Conservation (phyloP, 148 eudicot species). For the Rhododendron kiyosumense region DNA sequence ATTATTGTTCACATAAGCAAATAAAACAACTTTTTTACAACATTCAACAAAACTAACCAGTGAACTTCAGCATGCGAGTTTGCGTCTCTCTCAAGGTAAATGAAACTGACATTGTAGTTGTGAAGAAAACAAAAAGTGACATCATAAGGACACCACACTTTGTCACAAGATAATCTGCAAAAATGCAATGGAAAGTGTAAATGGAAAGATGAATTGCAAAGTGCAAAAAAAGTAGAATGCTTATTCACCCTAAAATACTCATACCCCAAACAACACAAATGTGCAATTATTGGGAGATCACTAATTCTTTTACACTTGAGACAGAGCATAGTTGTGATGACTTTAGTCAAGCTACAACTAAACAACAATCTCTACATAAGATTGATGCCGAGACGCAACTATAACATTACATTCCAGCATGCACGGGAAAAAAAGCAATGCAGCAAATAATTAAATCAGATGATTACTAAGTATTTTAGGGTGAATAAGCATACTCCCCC, state of each 20-base stretch:
- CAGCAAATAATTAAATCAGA: too few relatives aligned
- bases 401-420: neutral
- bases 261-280: neutral
- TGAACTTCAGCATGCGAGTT: constrained; percentile 97
- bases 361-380: neutral
- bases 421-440: too few relatives aligned
- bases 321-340: neutral
- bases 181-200: neutral
- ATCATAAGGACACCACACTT: constrained; percentile 99
- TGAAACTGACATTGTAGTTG: constrained; percentile 99
- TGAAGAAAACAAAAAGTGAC: constrained; percentile 99
- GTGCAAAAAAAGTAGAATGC: neutral
- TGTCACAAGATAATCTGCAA: constrained; percentile 88
- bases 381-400: neutral
- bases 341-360: neutral
- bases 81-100: constrained; percentile 98
- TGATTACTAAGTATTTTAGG: too few relatives aligned
- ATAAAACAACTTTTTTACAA: neutral
- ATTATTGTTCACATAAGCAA: neutral
- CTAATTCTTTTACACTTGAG: too few relatives aligned
- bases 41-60: constrained; percentile 50
- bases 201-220: neutral
- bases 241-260: neutral
- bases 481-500: too few relatives aligned
- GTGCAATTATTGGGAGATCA: neutral